A percentile compares a stretch with the other conserved stretches of the same genome.
These are phyloP conservation scores for Colletotrichum orchidophilum DNA, from an alignment of 2,329 filamentous ascomycete genomes.

Conservation along the genomic window DNA sequence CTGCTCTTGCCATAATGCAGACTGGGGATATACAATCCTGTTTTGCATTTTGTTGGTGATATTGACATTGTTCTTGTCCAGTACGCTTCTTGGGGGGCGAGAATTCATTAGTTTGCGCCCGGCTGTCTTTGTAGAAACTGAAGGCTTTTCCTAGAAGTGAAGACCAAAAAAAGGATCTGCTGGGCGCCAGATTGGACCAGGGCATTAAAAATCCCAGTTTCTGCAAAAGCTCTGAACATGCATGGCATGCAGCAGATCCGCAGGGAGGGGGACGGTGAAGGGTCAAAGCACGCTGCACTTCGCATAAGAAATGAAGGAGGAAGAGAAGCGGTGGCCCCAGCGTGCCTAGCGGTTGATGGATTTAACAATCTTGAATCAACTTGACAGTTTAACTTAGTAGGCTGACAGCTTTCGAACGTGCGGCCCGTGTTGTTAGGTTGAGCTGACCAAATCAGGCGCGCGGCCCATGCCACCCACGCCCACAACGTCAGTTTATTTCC, in stretches of 20 bases:
- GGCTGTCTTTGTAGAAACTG: too few species aligned
- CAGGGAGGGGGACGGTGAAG: background rate
- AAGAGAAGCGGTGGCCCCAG: background rate
- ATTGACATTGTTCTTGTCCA: background rate
- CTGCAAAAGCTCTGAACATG: background rate
- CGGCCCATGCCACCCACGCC: background rate
- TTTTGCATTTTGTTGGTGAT: background rate
- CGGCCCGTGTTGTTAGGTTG: background rate
- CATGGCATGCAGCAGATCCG: background rate
- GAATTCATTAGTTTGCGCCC: too few species aligned
- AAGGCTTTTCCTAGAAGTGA: background rate
- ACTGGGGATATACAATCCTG: too few species aligned
- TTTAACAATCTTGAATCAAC: background rate
- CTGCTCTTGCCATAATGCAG: too few species aligned
- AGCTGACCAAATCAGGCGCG: background rate
- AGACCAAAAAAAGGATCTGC: background rate
- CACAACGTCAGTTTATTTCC: background rate
- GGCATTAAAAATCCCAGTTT: background rate
- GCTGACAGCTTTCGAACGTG: background rate
- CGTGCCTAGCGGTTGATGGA: background rate
- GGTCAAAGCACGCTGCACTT: background rate
- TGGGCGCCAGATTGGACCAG: background rate
- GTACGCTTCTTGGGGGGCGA: too few species aligned
- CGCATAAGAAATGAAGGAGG: constrained; percentile 4
- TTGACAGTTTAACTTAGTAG: too few species aligned